Conservation (phyloP, 2,329 filamentous ascomycete species). For the Dothideomycetidae sp. region DNA sequence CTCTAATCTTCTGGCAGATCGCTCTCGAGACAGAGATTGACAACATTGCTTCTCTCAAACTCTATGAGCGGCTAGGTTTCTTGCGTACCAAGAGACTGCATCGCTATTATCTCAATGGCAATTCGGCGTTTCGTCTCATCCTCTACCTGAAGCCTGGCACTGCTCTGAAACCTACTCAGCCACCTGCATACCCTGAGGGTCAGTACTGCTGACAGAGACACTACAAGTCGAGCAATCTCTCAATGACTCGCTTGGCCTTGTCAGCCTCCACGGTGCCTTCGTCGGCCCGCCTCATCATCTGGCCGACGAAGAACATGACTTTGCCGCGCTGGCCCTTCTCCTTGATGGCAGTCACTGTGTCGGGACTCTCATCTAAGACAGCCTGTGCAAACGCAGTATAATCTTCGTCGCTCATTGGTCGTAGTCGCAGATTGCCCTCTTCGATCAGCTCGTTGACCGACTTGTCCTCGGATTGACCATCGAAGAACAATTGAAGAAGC, state of each 20-base stretch:
- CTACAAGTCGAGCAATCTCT: slow-evolving; percentile 28
- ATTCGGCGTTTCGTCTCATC: slow-evolving; percentile 79
- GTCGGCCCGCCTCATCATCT: slow-evolving; percentile 49
- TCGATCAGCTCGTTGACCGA: slow-evolving; percentile 40
- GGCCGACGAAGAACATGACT: slow-evolving; percentile 52
- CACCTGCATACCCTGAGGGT: slow-evolving; percentile 9
- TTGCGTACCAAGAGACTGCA: slow-evolving; percentile 83
- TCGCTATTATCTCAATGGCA: slow-evolving; percentile 92
- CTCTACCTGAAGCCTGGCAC: slow-evolving; percentile 57
- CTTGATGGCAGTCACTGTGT: slow-evolving; percentile 45
- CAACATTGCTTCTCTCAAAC: slow-evolving; percentile 74
- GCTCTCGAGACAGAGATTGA: slow-evolving; percentile 93
- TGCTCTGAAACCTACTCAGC: slow-evolving; percentile 25
- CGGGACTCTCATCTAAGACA: slow-evolving; percentile 40
- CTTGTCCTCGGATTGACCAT: slow-evolving; percentile 19
- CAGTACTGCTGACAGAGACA: slow-evolving; percentile 7
- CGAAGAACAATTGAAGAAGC: slow-evolving; percentile 41
- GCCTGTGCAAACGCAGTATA: slow-evolving; percentile 41
- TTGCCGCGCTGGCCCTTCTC: slow-evolving; percentile 49
- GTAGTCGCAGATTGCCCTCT: slow-evolving; percentile 41
- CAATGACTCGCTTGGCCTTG: slow-evolving; percentile 41
- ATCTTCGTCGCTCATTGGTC: slow-evolving; percentile 40
- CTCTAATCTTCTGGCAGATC: slow-evolving; percentile 34
- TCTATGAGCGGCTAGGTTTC: slow-evolving; percentile 90
- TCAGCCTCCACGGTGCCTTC: slow-evolving; percentile 49